Evolutionary conservation across 177 flowering plant genomes (phyloP).

Genomic region (Vitis hybrid): DNA sequence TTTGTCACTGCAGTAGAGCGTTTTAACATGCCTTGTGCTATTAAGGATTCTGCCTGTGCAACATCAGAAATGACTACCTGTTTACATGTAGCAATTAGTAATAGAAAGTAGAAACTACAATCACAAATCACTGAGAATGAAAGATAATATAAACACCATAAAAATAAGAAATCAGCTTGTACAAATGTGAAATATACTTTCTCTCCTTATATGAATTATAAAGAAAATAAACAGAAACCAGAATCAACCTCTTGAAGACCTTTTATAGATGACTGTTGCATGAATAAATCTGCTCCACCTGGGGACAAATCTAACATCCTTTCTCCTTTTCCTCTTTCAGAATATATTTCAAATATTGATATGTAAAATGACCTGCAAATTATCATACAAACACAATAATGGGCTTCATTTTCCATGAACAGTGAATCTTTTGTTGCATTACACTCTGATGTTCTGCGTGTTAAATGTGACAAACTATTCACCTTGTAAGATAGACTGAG

Average conservation of each 20-base stretch:
- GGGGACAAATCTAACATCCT: slow-evolving; percentile 59
- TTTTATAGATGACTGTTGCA: slow-evolving; percentile 60
- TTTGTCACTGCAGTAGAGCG: slow-evolving; percentile 85
- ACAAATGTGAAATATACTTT: too few relatives aligned
- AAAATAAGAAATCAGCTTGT: not conserved
- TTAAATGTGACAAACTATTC: not conserved
- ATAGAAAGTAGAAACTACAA: not conserved
- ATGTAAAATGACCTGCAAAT: slow-evolving; percentile 52
- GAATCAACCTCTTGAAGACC: slow-evolving; percentile 73
- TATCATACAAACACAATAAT: not conserved
- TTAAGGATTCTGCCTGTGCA: slow-evolving; percentile 61
- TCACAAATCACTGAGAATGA: not conserved
- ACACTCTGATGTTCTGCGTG: not conserved
- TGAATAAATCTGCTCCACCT: slow-evolving; percentile 47
- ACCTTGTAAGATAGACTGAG: not conserved
- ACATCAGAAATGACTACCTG: slow-evolving; percentile 52
- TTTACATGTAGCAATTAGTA: not conserved
- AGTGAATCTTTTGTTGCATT: not conserved
- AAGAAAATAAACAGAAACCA: slow-evolving; percentile 1
- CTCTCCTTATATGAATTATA: too few relatives aligned
- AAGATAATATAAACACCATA: not conserved
- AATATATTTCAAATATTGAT: slow-evolving; percentile 79
- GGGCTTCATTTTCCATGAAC: not conserved
- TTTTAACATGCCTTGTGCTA: slow-evolving; percentile 62
- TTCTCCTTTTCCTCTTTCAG: slow-evolving; percentile 79